Evolutionary conservation across 2,329 filamentous ascomycete genomes (phyloP).

Genomic region (Bipolaris oryzae): DNA sequence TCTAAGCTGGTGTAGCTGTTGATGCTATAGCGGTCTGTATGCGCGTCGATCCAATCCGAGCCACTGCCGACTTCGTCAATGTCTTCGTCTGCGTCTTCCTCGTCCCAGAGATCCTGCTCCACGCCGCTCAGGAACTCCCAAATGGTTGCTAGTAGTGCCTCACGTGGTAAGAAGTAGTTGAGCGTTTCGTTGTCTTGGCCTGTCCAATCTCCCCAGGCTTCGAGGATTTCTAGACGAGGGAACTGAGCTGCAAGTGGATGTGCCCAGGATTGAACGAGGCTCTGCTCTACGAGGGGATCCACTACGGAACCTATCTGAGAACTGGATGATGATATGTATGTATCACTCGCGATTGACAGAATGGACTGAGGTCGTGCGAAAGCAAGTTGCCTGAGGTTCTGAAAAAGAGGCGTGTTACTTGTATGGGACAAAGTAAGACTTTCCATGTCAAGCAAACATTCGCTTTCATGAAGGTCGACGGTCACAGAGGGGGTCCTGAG

Average conservation of each 20-base stretch:
- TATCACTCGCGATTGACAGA: conserved; percentile 27
- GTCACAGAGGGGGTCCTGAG: conserved; percentile 9
- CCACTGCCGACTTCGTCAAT: conserved; percentile 14
- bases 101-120: conserved; percentile 44
- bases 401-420: conserved; percentile 27
- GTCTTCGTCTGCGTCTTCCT: conserved; percentile 30
- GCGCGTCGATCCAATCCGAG: conserved; percentile 9
- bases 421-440: not conserved
- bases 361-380: conserved; percentile 37
- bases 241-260: conserved; percentile 34
- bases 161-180: conserved; percentile 40
- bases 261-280: conserved; percentile 37
- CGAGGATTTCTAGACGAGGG: conserved; percentile 38
- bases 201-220: conserved; percentile 43
- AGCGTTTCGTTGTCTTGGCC: conserved; percentile 38
- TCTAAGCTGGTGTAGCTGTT: conserved; percentile 20
- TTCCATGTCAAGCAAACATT: not conserved
- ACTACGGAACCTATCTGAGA: conserved; percentile 17
- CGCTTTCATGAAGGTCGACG: not conserved
- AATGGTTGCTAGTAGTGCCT: conserved; percentile 37
- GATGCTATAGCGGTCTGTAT: conserved; percentile 23
- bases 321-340: conserved; percentile 20
- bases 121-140: conserved; percentile 46
- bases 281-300: conserved; percentile 33
- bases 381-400: conserved; percentile 34